Evolutionary conservation across 2,329 filamentous ascomycete species (phyloP).

Genomic region (Diplodia seriata): DNA sequence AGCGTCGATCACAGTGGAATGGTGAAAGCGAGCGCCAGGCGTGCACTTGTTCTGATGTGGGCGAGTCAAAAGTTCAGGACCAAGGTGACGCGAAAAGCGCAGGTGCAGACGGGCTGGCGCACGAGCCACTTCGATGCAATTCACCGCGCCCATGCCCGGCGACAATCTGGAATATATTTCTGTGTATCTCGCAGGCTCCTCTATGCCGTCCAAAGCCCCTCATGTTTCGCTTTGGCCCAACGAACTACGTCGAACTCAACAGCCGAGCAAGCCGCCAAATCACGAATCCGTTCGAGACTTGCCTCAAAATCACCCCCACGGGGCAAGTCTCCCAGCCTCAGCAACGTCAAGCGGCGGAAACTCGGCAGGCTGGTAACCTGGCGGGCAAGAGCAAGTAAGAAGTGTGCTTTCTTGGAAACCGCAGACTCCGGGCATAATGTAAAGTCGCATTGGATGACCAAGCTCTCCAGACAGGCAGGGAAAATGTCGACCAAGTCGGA

Average conservation of each 20-base stretch:
- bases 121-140: not conserved
- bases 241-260: not conserved
- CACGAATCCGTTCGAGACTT: not conserved
- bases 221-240: not conserved
- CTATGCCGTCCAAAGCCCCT: not conserved
- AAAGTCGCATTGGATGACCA: slow-evolving; percentile 1
- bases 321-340: not conserved
- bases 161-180: too few relatives aligned
- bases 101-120: not conserved
- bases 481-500: not conserved
- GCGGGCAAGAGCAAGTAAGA: not conserved
- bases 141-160: too few relatives aligned
- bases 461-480: slow-evolving; percentile 1
- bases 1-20: not conserved
- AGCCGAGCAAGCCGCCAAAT: not conserved
- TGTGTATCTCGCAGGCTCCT: too few relatives aligned
- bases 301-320: not conserved
- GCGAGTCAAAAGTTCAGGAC: not conserved
- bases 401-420: not conserved
- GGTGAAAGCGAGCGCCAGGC: not conserved
- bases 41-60: too few relatives aligned
- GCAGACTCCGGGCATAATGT: not conserved
- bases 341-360: not conserved
- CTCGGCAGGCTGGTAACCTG: not conserved
- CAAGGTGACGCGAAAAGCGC: not conserved